phyloP scores from a whole-genome alignment of 352 stramenopile genomes.

The Globisporangium orthogonon region DNA sequence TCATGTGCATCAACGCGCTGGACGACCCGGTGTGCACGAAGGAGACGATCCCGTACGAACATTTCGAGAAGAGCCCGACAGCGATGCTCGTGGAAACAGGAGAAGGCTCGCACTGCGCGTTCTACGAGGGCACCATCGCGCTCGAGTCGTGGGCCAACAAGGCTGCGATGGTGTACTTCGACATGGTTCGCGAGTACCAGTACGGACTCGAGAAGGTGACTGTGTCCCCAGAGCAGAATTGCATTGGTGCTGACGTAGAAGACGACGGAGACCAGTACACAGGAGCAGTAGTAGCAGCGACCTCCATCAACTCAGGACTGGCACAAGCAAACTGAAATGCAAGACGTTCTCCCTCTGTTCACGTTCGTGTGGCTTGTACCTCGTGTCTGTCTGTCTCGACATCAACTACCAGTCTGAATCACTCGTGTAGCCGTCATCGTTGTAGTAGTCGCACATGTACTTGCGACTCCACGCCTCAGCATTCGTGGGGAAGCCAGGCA shows the following conservation, averaged over 20 bases:
- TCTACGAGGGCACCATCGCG: slow-evolving; percentile 51
- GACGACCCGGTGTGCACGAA: slow-evolving; percentile 76
- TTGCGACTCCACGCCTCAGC: slow-evolving; percentile 28
- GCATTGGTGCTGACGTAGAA: background rate
- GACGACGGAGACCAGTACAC: background rate
- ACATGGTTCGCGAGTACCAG: slow-evolving; percentile 42
- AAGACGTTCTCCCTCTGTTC: background rate
- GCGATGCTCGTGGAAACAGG: slow-evolving; percentile 49
- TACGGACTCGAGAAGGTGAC: background rate
- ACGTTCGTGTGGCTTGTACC: background rate
- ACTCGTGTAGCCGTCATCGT: slow-evolving; percentile 35
- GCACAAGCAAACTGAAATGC: background rate
- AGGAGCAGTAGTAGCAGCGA: background rate
- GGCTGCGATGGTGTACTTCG: slow-evolving; percentile 55
- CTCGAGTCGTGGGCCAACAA: slow-evolving; percentile 66
- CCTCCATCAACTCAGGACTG: background rate
- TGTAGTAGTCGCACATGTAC: slow-evolving; percentile 54
- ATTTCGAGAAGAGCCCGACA: slow-evolving; percentile 42
- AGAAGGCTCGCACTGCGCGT: slow-evolving; percentile 69
- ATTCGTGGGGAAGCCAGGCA: slow-evolving; percentile 35
- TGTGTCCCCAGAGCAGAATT: background rate
- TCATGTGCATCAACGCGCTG: slow-evolving; percentile 71
- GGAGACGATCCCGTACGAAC: slow-evolving; percentile 58
- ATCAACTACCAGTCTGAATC: slow-evolving; percentile 15
- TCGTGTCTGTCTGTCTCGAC: background rate